Base-by-base conservation (phyloP, 2,329 filamentous ascomycete species). In the Botrytis galanthina region DNA sequence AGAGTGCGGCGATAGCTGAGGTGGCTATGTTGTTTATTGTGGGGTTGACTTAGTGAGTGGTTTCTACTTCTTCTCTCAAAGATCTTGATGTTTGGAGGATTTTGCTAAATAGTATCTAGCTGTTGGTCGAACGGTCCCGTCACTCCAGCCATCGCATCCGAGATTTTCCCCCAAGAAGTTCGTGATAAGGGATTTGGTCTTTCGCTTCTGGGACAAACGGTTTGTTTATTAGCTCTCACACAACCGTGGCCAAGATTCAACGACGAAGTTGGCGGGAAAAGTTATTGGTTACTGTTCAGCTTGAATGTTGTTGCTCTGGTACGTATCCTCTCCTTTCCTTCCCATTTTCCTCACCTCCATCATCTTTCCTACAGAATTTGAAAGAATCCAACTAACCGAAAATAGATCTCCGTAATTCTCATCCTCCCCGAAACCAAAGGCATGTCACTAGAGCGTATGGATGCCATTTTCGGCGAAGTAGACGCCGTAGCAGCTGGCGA, bases 351-450 rank as follows among this genome's bases (percentile, higher is more conserved):
- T 54, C 26, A 32, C 18, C 57, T 37, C 67, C 20, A 10, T n/a
- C 18, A 20, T 42, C 42, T 8, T 22, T 29, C 9, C 18, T 7
- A 1, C 26, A 29, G 12, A 26, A 2, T 8, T 29, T 4, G n/a
- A 29, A 18, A 16, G 2, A 29, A 54, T 18, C 16, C 4, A 44
- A 20, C 8, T 44, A 64, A 64, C n/a, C 1, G 12, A 59, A 46
- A 67, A 44, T 4, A 73, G 71, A 74, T 85, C 7, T 88, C 85
- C 78, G 83, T 87, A 4, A 87, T 83, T 75, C 84, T 86, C 77
- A 84, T 84, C 64, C 80, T 89, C 1, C 87, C 87, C 0, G 87
- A 89, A 78, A 89, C 87, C 3, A 88, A 87, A 78, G 85, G 85
- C n/a, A 63, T 63, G 61, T 63, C 85, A 4, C 83, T 89, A 5